These are phyloP conservation scores for Arthromyces matolae DNA, from an alignment of 768 basidiomycete genomes.

Conservation along the genomic window DNA sequence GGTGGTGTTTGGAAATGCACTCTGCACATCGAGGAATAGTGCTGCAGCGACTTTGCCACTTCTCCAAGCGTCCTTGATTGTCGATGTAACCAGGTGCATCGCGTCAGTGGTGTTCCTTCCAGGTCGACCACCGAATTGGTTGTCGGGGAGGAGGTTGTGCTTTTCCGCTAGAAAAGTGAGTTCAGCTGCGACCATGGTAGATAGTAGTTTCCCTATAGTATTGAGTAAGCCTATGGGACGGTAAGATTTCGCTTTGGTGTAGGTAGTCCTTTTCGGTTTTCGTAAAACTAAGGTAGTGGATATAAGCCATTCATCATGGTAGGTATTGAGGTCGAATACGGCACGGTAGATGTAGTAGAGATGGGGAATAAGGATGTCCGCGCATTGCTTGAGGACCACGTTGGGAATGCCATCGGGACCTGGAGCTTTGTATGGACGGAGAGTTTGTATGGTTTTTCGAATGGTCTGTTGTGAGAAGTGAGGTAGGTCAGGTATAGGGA, in stretches of 20 bases:
- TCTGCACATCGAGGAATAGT: constrained; percentile 41
- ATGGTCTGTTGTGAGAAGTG: constrained; percentile 4
- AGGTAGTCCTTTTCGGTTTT: constrained; percentile 35
- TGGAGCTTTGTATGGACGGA: constrained; percentile 24
- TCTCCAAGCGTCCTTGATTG: constrained; percentile 38
- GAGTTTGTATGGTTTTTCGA: constrained; percentile 7
- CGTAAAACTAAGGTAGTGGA: constrained; percentile 26
- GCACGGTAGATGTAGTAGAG: constrained; percentile 22
- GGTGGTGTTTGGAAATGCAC: constrained; percentile 39
- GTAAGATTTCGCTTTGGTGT: constrained; percentile 28
- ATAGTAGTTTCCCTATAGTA: constrained; percentile 27
- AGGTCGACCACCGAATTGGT: constrained; percentile 22
- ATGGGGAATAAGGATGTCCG: constrained; percentile 5
- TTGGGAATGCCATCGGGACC: constrained; percentile 21
- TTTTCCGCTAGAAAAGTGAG: constrained; percentile 25
- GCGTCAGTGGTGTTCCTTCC: constrained; percentile 36
- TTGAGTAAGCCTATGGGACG: constrained; percentile 34
- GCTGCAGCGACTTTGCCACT: constrained; percentile 28
- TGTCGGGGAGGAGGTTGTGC: constrained; percentile 28
- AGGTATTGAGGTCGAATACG: constrained; percentile 22
- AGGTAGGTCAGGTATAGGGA: background rate
- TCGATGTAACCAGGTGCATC: constrained; percentile 26
- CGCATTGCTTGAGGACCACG: constrained; percentile 18
- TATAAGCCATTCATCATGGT: constrained; percentile 25
- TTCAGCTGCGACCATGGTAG: constrained; percentile 19